Conservation (phyloP, 2,329 filamentous ascomycete genomes). For the Ophiostoma sp. region DNA sequence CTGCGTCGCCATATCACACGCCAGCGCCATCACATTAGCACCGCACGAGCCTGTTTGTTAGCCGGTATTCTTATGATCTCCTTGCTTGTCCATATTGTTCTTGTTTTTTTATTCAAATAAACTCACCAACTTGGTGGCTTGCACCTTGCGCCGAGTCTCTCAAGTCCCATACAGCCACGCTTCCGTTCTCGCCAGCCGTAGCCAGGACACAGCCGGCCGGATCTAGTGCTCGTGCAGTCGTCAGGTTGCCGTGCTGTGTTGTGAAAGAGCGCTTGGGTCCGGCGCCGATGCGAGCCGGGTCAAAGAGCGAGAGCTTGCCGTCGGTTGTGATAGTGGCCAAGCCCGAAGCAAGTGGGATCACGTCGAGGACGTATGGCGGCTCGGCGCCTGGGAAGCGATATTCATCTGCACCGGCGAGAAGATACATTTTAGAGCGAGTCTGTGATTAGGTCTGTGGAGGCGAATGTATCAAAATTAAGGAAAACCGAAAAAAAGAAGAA, state of each 20-base stretch:
- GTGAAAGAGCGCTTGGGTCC: conserved; percentile 45
- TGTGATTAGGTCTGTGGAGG: not conserved
- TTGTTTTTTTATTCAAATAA: no score
- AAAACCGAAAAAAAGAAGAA: not conserved
- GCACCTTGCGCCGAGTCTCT: conserved; percentile 40
- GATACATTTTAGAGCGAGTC: conserved; percentile 37
- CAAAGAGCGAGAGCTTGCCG: conserved; percentile 62
- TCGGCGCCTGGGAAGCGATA: conserved; percentile 37
- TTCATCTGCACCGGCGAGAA: conserved; percentile 38
- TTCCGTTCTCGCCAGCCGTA: conserved; percentile 68
- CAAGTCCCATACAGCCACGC: conserved; percentile 61
- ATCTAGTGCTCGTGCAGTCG: conserved; percentile 55
- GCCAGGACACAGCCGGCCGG: conserved; percentile 50
- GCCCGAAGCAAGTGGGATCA: conserved; percentile 47
- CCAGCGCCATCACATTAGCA: conserved; percentile 55
- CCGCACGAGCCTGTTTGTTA: conserved; percentile 26
- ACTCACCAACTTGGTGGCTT: conserved; percentile 39
- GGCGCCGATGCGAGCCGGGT: conserved; percentile 51
- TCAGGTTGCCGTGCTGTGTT: conserved; percentile 58
- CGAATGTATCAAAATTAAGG: not conserved
- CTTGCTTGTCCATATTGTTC: not conserved
- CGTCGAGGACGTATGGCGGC: conserved; percentile 53
- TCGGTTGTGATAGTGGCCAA: conserved; percentile 65
- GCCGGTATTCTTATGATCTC: no score
- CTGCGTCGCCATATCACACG: conserved; percentile 52